Base-by-base conservation (phyloP, 129 eudicot species). In the Calendula officinalis region DNA sequence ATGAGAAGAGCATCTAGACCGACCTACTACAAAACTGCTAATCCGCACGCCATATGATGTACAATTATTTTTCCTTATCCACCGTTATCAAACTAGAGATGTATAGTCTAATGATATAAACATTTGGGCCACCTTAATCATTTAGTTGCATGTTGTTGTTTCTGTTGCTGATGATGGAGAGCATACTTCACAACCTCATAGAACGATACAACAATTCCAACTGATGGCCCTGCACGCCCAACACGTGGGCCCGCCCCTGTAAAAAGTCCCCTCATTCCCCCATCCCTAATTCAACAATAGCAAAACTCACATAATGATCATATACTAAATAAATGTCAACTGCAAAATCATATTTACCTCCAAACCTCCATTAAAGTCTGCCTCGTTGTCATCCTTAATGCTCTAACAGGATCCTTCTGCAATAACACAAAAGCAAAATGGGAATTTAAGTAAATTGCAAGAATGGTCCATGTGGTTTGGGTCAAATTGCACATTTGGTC, bases 151-250 rank as follows among this genome's bases (percentile, higher is more conserved):
- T 71, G 55, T 52, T 53, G 66, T n/a, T n/a, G n/a, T n/a, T n/a
- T n/a, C n/a, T n/a, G n/a, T 44, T 44, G 67, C 38, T 74, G 82
- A 53, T 15, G 82, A 77, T 85, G 84, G 12, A 92, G 70, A 62
- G 68, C 77, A 64, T 88, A 83, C 71, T 92, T 92, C 67, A 92
- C 91, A 15, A 85, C 96, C 65, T 92, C 98, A 49, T 92, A 92
- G 70, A 92, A 92, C 8, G 98, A 92, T 56, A 92, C 71, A 70
- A 92, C 98, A 0, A 92, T 92, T 54, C 96, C 98, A 40, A 92
- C 98, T 1, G 98, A 92, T 4, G 98, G 98, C 50, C 98, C 98
- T 1, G 98, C 96, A 55, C 98, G 94, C 4, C 83, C 98, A 57
- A 92, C 89, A 68, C 98, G 98, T 32, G 98, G 95, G 13, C 98